A percentile compares a stretch with the other conserved stretches of the same genome.
Evolutionary conservation across 306 rosid genomes (phyloP).

Genomic region (Prinsepia uniflora): DNA sequence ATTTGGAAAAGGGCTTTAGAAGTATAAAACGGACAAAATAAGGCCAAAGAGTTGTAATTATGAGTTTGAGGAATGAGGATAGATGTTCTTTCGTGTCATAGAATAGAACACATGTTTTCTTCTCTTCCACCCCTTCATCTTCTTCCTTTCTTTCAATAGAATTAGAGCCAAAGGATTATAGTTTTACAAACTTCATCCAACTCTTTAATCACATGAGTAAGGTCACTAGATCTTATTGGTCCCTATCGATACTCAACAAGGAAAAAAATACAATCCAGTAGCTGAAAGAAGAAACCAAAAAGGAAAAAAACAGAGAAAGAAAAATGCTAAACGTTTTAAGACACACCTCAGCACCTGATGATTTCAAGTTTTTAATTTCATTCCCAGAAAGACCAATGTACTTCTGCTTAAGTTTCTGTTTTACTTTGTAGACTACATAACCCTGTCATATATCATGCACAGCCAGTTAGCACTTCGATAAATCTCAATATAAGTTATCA

Average conservation of each 20-base stretch:
- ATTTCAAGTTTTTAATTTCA: constrained; percentile 68
- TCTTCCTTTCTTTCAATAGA: not conserved
- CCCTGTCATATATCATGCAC: constrained; percentile 57
- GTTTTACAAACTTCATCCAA: not conserved
- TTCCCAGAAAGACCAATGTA: constrained; percentile 54
- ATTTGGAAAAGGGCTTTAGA: too few relatives aligned
- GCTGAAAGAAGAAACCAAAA: not conserved
- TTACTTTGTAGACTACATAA: constrained; percentile 64
- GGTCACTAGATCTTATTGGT: not conserved
- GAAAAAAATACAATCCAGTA: not conserved
- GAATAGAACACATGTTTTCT: not conserved
- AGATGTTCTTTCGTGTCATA: not conserved
- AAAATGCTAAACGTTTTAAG: constrained; percentile 17
- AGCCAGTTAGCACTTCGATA: constrained; percentile 4
- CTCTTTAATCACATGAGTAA: not conserved
- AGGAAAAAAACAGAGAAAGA: not conserved
- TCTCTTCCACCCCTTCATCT: not conserved
- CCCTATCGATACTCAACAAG: not conserved
- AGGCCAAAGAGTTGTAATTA: not conserved
- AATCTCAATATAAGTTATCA: not conserved
- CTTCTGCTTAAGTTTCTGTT: constrained; percentile 73
- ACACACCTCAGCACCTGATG: constrained; percentile 82
- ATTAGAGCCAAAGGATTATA: not conserved
- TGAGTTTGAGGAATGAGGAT: not conserved
- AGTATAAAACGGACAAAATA: not conserved